Conservation (phyloP, 495 filamentous ascomycete species). For the Parachaetomium inaequale region DNA sequence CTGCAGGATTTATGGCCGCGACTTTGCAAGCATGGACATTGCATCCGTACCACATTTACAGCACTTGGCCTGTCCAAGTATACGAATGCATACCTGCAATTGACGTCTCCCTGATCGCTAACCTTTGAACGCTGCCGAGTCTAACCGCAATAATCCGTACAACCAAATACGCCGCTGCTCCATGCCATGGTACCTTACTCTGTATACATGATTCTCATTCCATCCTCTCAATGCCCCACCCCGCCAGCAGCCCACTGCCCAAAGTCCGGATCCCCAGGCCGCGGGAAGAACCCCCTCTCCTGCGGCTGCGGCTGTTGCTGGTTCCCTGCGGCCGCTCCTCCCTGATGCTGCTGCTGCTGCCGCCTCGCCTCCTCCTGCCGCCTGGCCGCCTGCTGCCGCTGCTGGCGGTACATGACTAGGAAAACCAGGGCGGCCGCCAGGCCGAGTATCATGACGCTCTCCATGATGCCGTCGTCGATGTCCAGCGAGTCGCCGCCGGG, state of each 20-base stretch:
- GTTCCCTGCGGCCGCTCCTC: conserved; percentile 4
- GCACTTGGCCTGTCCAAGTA: no score
- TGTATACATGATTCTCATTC: background rate
- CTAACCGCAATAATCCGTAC: background rate
- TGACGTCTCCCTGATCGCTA: background rate
- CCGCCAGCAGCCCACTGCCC: conserved; percentile 72
- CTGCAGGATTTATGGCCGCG: no score
- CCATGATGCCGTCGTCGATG: conserved; percentile 63
- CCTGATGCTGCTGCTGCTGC: conserved; percentile 28
- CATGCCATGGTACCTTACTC: background rate
- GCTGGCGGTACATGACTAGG: conserved; percentile 78
- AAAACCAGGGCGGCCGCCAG: conserved; percentile 70
- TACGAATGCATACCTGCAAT: background rate
- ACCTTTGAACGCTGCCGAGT: background rate
- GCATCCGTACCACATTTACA: no score
- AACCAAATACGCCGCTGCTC: conserved; percentile 15
- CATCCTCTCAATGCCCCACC: conserved; percentile 59
- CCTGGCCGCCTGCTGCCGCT: conserved; percentile 58
- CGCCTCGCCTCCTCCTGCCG: conserved; percentile 36
- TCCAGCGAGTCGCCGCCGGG: conserved; percentile 49
- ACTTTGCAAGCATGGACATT: no score
- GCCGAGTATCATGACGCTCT: conserved; percentile 78
- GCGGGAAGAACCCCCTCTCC: conserved; percentile 62
- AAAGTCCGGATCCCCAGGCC: conserved; percentile 67
- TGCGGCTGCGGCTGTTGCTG: conserved; percentile 20